Evolutionary conservation across 164 flowering plant genomes (phyloP).

Genomic region (Hamamelis virginiana): DNA sequence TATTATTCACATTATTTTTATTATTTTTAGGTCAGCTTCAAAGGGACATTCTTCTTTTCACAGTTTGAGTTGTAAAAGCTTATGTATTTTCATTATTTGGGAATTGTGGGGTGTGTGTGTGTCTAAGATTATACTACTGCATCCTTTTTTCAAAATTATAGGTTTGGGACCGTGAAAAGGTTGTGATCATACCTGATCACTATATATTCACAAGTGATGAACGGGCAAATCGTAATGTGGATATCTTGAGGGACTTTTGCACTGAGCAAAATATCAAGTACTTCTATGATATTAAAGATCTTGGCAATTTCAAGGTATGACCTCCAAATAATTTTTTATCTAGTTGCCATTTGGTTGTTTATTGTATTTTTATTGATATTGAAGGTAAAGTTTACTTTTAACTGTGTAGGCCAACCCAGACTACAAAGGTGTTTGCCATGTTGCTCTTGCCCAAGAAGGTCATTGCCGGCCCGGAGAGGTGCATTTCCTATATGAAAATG

Average conservation of each 20-base stretch:
- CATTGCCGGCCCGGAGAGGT: slow-evolving; percentile 99
- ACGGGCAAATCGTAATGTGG: slow-evolving; percentile 96
- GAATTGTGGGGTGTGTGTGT: not conserved
- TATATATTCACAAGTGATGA: slow-evolving; percentile 93
- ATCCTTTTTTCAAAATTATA: slow-evolving; percentile 22
- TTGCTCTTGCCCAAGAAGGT: slow-evolving; percentile 99
- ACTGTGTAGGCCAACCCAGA: slow-evolving; percentile 88
- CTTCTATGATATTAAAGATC: slow-evolving; percentile 95
- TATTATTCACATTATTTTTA: too few relatives aligned
- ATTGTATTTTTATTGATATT: slow-evolving; percentile 4
- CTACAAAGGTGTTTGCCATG: slow-evolving; percentile 97
- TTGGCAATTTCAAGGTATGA: slow-evolving; percentile 76
- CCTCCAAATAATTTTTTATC: not conserved
- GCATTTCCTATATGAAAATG: slow-evolving; percentile 1
- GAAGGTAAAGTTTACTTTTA: not conserved
- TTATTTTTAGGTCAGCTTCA: too few relatives aligned
- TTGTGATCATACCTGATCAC: slow-evolving; percentile 94
- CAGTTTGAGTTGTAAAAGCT: not conserved
- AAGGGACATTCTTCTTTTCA: too few relatives aligned
- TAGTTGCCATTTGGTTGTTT: not conserved
- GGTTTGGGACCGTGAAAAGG: slow-evolving; percentile 99
- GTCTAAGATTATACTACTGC: not conserved
- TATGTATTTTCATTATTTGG: not conserved
- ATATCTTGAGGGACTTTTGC: slow-evolving; percentile 88
- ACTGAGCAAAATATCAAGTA: slow-evolving; percentile 89